These are phyloP conservation scores for Saitozyma sp. DNA, from an alignment of 768 basidiomycete species.

Conservation along the genomic window DNA sequence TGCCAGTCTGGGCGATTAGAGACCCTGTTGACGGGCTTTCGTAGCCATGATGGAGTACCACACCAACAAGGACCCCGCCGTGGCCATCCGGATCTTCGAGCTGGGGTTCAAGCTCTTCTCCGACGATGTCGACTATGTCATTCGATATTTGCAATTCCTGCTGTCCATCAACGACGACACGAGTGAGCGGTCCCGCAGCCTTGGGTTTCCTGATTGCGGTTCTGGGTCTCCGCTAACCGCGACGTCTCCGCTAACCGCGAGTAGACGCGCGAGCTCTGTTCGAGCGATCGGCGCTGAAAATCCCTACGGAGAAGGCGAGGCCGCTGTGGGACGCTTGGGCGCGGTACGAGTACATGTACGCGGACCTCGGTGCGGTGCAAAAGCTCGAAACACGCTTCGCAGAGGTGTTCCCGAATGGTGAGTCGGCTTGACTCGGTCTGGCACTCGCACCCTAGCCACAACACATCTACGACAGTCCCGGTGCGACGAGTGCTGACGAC, in stretches of 20 bases:
- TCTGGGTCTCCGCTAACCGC: background rate
- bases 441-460: background rate
- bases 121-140: constrained; percentile 78
- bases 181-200: constrained; percentile 61
- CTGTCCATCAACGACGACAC: constrained; percentile 92
- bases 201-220: background rate
- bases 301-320: constrained; percentile 73
- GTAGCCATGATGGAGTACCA: constrained; percentile 94
- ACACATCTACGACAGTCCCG: too few species aligned
- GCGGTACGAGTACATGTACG: constrained; percentile 90
- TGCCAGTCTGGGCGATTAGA: constrained; percentile 32
- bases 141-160: constrained; percentile 87
- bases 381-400: constrained; percentile 86
- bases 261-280: constrained; percentile 96
- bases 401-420: constrained; percentile 83
- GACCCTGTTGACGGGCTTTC: background rate
- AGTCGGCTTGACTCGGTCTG: constrained; percentile 30
- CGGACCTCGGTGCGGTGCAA: constrained; percentile 81
- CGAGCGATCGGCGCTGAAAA: constrained; percentile 78
- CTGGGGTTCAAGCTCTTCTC: constrained; percentile 81
- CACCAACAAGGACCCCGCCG: constrained; percentile 70
- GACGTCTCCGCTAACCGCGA: background rate
- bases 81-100: constrained; percentile 90
- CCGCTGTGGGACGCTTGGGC: constrained; percentile 96
- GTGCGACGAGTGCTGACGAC: background rate